Evolutionary conservation across 345 rosid species (phyloP).

Genomic region (Anacardium occidentale): DNA sequence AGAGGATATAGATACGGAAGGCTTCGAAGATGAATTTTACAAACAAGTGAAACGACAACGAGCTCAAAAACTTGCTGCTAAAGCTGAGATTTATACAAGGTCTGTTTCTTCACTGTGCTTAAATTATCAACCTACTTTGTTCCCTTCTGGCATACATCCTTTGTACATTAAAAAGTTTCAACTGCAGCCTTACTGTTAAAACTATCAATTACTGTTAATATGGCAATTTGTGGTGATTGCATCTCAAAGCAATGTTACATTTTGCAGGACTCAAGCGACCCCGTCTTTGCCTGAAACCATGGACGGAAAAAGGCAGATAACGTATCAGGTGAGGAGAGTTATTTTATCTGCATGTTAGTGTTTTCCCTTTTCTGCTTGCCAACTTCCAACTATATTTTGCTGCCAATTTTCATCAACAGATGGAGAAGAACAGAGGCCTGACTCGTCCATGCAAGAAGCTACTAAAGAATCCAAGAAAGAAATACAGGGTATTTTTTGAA

Average conservation of each 20-base stretch:
- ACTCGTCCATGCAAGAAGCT: conserved; percentile 63
- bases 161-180: too few species aligned
- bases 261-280: conserved; percentile 34
- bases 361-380: background rate
- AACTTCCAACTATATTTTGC: background rate
- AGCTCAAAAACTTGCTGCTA: conserved; percentile 62
- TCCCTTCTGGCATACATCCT: too few species aligned
- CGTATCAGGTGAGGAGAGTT: conserved; percentile 42
- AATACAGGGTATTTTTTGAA: conserved; percentile 52
- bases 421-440: conserved; percentile 64
- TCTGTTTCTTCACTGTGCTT: conserved; percentile 22
- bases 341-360: conserved; percentile 1
- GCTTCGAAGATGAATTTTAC: conserved; percentile 69
- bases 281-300: conserved; percentile 54
- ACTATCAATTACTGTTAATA: too few species aligned
- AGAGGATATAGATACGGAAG: conserved; percentile 23
- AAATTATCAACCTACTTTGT: background rate
- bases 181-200: too few species aligned
- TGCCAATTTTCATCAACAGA: conserved; percentile 34
- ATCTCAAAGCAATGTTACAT: background rate
- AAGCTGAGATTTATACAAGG: conserved; percentile 68
- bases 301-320: conserved; percentile 67
- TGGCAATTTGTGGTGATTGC: background rate
- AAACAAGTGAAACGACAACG: conserved; percentile 50
- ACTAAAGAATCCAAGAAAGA: conserved; percentile 78